These are phyloP conservation scores for Triadica sebifera DNA, from an alignment of 345 rosid genomes.

Conservation along the genomic window DNA sequence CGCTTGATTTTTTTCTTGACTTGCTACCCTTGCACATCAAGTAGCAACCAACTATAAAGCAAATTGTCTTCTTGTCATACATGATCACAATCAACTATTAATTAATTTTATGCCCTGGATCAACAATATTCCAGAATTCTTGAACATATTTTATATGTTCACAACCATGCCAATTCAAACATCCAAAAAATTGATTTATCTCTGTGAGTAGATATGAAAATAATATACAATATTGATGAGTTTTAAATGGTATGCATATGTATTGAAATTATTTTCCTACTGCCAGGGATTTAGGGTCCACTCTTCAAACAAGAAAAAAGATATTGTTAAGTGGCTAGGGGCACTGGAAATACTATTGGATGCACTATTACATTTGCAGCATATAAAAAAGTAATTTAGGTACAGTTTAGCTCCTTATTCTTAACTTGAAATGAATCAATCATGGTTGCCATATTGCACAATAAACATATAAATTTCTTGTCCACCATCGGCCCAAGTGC, in stretches of 20 bases:
- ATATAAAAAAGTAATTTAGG: neutral
- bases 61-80: no score
- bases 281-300: no score
- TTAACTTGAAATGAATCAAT: conserved; percentile 1
- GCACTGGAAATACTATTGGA: neutral
- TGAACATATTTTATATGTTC: no score
- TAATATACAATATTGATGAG: neutral
- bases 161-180: no score
- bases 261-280: neutral
- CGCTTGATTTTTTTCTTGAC: neutral
- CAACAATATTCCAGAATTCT: no score
- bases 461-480: neutral
- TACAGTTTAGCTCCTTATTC: neutral
- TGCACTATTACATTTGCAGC: neutral
- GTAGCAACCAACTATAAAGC: no score
- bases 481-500: neutral
- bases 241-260: neutral
- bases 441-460: neutral
- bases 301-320: neutral
- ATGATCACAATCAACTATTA: no score
- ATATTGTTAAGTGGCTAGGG: neutral
- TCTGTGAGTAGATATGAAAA: neutral
- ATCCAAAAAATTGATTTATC: no score
- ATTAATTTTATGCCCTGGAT: no score
- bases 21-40: no score